Conservation (phyloP, 129 eudicot genomes). For the Saposhnikovia divaricata region DNA sequence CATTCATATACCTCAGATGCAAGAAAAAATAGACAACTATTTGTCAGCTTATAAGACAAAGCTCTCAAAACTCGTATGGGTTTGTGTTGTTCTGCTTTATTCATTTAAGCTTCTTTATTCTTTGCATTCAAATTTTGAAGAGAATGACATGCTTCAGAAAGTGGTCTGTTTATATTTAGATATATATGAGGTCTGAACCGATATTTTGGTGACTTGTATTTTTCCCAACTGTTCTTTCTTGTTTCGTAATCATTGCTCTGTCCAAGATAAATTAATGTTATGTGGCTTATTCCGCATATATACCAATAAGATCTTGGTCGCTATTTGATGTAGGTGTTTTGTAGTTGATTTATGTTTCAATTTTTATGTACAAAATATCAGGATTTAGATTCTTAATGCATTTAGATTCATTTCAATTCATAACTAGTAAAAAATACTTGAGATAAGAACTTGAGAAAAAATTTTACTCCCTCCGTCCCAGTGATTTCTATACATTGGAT, state of each 20-base stretch:
- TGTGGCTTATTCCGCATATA: neutral
- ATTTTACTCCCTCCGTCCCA: too few relatives aligned
- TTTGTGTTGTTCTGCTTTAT: neutral
- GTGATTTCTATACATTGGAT: too few relatives aligned
- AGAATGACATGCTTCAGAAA: neutral
- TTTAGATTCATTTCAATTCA: neutral
- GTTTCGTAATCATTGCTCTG: neutral
- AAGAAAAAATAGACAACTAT: slow-evolving; percentile 14
- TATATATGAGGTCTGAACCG: neutral
- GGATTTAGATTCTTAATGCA: neutral
- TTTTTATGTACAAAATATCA: neutral
- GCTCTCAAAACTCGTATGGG: slow-evolving; percentile 18
- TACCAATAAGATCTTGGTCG: neutral
- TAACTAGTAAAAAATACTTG: too few relatives aligned
- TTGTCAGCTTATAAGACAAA: slow-evolving; percentile 14
- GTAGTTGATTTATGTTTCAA: neutral
- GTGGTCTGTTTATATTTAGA: neutral
- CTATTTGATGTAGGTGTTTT: neutral
- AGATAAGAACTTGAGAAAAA: too few relatives aligned
- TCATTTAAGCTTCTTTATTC: neutral
- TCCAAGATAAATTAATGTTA: neutral
- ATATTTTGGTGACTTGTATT: neutral
- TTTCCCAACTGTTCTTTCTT: neutral
- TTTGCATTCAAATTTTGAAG: neutral
- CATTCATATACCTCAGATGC: slow-evolving; percentile 11